Evolutionary conservation across 2,329 filamentous ascomycete genomes (phyloP), one percentile per base, ranked within the genome.

Genomic region (Beauveria sp.): DNA sequence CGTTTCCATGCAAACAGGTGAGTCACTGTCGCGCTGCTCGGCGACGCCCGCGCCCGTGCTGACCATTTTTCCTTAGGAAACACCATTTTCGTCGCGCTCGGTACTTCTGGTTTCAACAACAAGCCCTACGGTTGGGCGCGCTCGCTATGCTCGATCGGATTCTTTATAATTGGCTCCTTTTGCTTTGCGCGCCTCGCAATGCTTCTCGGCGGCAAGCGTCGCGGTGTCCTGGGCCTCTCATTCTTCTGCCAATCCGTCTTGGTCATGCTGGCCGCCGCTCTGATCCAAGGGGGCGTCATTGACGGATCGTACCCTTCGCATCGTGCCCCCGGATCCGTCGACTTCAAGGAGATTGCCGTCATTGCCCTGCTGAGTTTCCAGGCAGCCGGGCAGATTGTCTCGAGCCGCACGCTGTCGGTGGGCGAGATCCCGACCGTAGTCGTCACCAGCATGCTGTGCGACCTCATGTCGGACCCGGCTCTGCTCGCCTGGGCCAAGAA

Each of bases 21-120:
- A 56, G 62, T 60, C 34, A 30, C 50, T 8, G 18, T 40, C 40
- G 30, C 42, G 45, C 22, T n/a, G 16, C 52, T 49, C 40, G 26
- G 34, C 47, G 24, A 40, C 5, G 18, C 3, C 22, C 16, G 12
- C 22, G 38, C 34, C 10, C n/a, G 5, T 4, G 14, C 60, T 61
- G 34, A 53, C 47, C 14, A 30, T 4, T 16, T 38, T 30, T 5
- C 46, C 34, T 16, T 16, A 73, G 83, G 84, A 45, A 87, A 87
- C 71, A 86, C 84, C 10, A 80, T 87, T 66, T 86, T 86, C 72
- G 76, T 87, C 45, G 83, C 81, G 20, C 80, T 87, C 24, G 83
- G 83, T 60, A 79, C 82, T 14, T 79, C 82, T 3, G 71, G 72
- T 34, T 81, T 84, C 52, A 69, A 75, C 22, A 74, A 74, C 62